Evolutionary conservation across 352 stramenopile species (phyloP), one percentile per base, ranked within the genome.

Genomic region (Phytopythium litorale): DNA sequence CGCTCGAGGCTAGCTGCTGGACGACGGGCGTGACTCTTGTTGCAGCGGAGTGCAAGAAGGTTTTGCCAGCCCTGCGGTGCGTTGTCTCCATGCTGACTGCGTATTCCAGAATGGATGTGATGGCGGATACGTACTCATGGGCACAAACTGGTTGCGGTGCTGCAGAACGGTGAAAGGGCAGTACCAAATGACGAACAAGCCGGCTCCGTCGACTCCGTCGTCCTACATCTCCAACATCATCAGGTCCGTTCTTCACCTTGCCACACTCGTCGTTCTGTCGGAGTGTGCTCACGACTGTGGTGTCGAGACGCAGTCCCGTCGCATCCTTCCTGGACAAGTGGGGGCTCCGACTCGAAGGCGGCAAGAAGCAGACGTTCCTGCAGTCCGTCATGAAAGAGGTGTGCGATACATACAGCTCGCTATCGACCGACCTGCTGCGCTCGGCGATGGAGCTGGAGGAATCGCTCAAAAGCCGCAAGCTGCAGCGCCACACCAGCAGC

Each of bases 151-250:
- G 13, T 5, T 38, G 25, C 6, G 33, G 7, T 7, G 2, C 19
- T 7, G 15, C 56, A 91, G 77, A 37, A 94, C 85, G 7, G 85
- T 96, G 54, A 96, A 96, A 57, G 87, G 87, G 12, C 87, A 96
- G 63, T 96, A 96, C 56, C 87, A 96, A 61, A 94, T 96, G 81
- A 96, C 87, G 7, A 96, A 93, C 76, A 96, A 94, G 58, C 80
- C 85, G 8, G 63, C 79, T 23, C 87, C 87, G 37, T 90, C 80
- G 3, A 68, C 72, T 7, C 61, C 76, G 3, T 96, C 87, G 38
- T 81, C 80, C 15, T 96, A 94, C 53, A 78, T 94, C 11, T 33
- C 79, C 2, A 96, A 81, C 58, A 93, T 96, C 42, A 70, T 90
- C 45, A 72, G 76, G 82, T 89, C 68, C 23, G 60, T 38, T 33